Base-by-base conservation (phyloP, 1,284 basidiomycete species). In the Trichosporon ovoides region DNA sequence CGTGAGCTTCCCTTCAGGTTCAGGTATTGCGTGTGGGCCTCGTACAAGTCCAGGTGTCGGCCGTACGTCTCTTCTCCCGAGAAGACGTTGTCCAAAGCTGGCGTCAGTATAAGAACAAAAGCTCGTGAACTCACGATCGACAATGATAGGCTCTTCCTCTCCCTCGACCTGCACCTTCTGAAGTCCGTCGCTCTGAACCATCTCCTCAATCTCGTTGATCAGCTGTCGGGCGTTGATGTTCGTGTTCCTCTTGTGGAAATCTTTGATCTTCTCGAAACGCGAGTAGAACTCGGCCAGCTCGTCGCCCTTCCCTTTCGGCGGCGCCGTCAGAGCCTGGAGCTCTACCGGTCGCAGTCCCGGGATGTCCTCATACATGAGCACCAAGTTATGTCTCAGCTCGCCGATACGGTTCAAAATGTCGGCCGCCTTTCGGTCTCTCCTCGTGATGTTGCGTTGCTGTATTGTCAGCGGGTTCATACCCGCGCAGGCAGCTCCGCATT, bases 51-150 rank as follows among this genome's bases (percentile, higher is more conserved):
- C 61, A 98, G 83, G 75, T 95, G 97, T 76, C 90, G 88, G 51
- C 96, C 96, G 63, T 93, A 91, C 36, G 84, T 84, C 75, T 99
- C 96, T 80, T 98, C 95, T 38, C 96, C 96, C 12, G 91, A 93
- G 78, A 97, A 97, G 65, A 94, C 79, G 57, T 90, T 80, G 59
- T 91, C 88, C 57, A 96, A 82, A 55, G 89, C 92, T 95, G 57
- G 46, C 5, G 53, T 61, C 28, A 61, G 52, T 12, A 34, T 33
- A 48, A 20, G 68, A 89, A n/a, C 14, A 3, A 1, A 6, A 18
- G 19, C 16, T 0, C n/a, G n/a, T n/a, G n/a, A 1, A 72, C 76
- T 70, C 57, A 78, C 77, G 72, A 61, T 79, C 76, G 40, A 75
- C 63, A 14, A 75, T 60, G 14, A 89, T 83, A 9, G 90, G 86